Conservation (phyloP, 2,329 filamentous ascomycete genomes). For the Verticillium nonalfalfae region DNA sequence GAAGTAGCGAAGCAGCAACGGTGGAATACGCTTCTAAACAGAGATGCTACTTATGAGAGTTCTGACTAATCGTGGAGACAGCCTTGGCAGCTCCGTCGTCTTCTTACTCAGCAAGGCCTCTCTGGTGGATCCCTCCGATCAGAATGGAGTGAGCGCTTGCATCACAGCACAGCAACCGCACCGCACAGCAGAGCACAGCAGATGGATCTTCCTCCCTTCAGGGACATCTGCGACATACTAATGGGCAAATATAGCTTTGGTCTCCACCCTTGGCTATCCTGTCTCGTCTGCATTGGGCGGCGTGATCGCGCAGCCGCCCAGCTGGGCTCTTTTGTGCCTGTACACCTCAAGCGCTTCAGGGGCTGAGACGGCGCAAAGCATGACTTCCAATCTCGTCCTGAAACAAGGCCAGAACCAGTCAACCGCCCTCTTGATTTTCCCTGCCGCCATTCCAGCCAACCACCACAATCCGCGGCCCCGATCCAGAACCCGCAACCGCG, state of each 20-base stretch:
- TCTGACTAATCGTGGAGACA: too few relatives aligned
- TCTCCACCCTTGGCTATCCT: not conserved
- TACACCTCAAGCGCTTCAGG: not conserved
- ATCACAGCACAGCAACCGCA: too few relatives aligned
- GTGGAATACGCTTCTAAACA: too few relatives aligned
- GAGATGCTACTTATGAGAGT: too few relatives aligned
- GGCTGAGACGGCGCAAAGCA: not conserved
- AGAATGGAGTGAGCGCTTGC: too few relatives aligned
- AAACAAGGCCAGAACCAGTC: not conserved
- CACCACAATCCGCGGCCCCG: not conserved
- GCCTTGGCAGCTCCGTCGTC: too few relatives aligned
- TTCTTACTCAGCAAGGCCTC: too few relatives aligned
- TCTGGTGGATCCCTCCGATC: too few relatives aligned
- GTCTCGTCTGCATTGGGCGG: not conserved
- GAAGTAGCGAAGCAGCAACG: too few relatives aligned
- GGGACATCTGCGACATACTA: not conserved
- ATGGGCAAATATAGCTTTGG: not conserved
- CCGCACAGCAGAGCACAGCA: not conserved
- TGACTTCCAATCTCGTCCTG: constrained; percentile 3
- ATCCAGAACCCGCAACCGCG: not conserved
- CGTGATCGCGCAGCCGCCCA: not conserved
- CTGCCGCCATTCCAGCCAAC: not conserved
- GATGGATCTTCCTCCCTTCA: not conserved
- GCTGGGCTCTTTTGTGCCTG: not conserved
- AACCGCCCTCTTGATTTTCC: not conserved